Evolutionary conservation across 208 protist species (phyloP).

Genomic region (Trypanosomatidae sp.): DNA sequence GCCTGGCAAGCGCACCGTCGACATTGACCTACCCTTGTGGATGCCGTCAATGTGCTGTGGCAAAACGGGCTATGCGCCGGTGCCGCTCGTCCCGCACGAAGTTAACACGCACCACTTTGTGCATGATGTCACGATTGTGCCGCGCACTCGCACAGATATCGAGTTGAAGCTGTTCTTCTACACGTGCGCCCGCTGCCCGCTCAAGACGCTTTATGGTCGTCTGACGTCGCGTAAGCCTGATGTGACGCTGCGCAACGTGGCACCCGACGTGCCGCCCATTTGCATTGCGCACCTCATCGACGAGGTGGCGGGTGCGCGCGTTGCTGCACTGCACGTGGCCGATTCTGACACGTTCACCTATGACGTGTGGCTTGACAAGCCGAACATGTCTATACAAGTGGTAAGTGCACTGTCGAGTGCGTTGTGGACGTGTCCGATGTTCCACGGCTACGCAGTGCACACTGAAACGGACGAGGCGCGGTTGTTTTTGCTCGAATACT

Average conservation of each 20-base stretch:
- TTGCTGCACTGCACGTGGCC: slow-evolving; percentile 24
- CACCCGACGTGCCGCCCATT: slow-evolving; percentile 40
- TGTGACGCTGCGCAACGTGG: slow-evolving; percentile 31
- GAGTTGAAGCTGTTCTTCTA: slow-evolving; percentile 48
- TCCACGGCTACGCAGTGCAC: slow-evolving; percentile 42
- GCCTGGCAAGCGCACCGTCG: neutral
- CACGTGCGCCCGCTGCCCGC: slow-evolving; percentile 24
- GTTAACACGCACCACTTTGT: slow-evolving; percentile 22
- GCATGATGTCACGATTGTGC: slow-evolving; percentile 24
- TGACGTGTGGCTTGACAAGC: slow-evolving; percentile 56
- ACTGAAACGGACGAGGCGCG: slow-evolving; percentile 35
- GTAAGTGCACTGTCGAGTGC: slow-evolving; percentile 13
- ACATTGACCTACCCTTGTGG: slow-evolving; percentile 10
- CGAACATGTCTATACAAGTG: slow-evolving; percentile 19
- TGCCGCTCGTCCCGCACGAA: slow-evolving; percentile 20
- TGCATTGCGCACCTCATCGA: slow-evolving; percentile 61
- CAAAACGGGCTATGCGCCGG: slow-evolving; percentile 13
- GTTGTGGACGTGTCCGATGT: slow-evolving; percentile 51
- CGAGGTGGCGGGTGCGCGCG: slow-evolving; percentile 25
- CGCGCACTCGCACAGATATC: slow-evolving; percentile 11
- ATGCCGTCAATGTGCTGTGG: slow-evolving; percentile 3
- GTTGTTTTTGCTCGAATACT: slow-evolving; percentile 21
- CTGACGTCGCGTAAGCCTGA: slow-evolving; percentile 46
- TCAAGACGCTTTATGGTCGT: slow-evolving; percentile 39
- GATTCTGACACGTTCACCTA: slow-evolving; percentile 15